Percentiles rank a stretch among this genome's conserved stretches.
phyloP scores from a whole-genome alignment of 129 eudicot species.

The Escallonia rubra region DNA sequence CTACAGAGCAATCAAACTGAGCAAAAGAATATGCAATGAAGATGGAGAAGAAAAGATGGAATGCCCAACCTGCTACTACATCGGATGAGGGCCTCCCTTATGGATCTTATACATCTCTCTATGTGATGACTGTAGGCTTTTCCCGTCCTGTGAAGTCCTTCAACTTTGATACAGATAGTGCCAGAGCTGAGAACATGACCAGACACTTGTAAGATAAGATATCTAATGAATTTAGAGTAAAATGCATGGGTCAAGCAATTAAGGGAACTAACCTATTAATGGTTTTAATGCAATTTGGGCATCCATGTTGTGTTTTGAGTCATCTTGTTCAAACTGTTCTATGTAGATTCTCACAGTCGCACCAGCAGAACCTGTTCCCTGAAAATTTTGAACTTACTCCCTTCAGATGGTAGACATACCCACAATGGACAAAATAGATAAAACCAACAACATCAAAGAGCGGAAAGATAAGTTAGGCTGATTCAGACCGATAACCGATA shows the following conservation, averaged over 20 bases:
- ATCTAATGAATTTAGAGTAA: not conserved
- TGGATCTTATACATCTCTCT: slow-evolving; percentile 14
- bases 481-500: slow-evolving; percentile 78
- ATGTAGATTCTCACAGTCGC: slow-evolving; percentile 90
- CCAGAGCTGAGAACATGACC: slow-evolving; percentile 56
- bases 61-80: slow-evolving; percentile 31
- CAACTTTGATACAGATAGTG: slow-evolving; percentile 79
- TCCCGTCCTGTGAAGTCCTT: slow-evolving; percentile 95
- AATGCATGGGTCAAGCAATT: not conserved
- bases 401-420: not conserved
- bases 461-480: not conserved
- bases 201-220: slow-evolving; percentile 3
- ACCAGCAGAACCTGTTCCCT: slow-evolving; percentile 99
- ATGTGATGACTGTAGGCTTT: slow-evolving; percentile 96
- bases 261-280: slow-evolving; percentile 68
- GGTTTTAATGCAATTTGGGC: slow-evolving; percentile 91
- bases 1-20: slow-evolving; percentile 13
- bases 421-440: slow-evolving; percentile 5
- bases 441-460: not conserved
- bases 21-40: slow-evolving; percentile 13
- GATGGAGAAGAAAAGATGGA: slow-evolving; percentile 18
- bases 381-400: slow-evolving; percentile 7
- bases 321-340: slow-evolving; percentile 96
- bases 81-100: slow-evolving; percentile 10
- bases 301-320: slow-evolving; percentile 83